Base-by-base conservation (phyloP, 176 grass and related monocot species). In the Pontederia paniculata region DNA sequence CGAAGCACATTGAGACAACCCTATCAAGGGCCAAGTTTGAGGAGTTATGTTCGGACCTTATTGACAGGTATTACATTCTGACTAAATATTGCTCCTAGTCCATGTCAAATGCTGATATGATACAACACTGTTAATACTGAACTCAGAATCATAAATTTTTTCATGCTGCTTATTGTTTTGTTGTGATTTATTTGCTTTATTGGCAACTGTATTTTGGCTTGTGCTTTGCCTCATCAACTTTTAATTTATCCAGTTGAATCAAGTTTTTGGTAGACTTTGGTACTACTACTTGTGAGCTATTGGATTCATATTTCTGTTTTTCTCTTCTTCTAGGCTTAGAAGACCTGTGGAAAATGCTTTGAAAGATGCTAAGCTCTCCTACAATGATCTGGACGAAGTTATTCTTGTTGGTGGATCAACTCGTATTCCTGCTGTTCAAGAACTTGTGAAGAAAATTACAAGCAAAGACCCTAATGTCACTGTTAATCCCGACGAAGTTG, bases 401-500 rank as follows among this genome's bases (percentile, higher is more conserved):
- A 90, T 90, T 66, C 86, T 90, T 57, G 81, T 90, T 1, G 86
- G 86, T 73, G 86, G 86, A 11, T 85, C 86, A 44, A 90, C 86
- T 42, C 74, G 81, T 50, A 90, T 90, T 23, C 86, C 86, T 57
- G 81, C 86, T 5, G 81, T 90, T 25, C 81, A 84, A 58, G 86
- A 85, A 45, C 60, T 90, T 56, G 86, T 90, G 17, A 85, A 76
- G 81, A 81, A 84, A 60, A 76, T 85, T 78, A 90, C 86, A 10
- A 81, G 86, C 55, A 90, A 85, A 67, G 81, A 85, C 13, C 86
- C 86, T 44, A 84, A 84, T 76, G 75, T 84, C 22, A 90, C 81
- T 0, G 86, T 90, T 14, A 90, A 90, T 52, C 86, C 86, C 17
- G 86, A 90, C 67, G 81, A 90, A 59, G 86, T 90, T 54, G 86